Evolutionary conservation across 139 green algal species (phyloP).

Genomic region (Axilococcus clingmanii): DNA sequence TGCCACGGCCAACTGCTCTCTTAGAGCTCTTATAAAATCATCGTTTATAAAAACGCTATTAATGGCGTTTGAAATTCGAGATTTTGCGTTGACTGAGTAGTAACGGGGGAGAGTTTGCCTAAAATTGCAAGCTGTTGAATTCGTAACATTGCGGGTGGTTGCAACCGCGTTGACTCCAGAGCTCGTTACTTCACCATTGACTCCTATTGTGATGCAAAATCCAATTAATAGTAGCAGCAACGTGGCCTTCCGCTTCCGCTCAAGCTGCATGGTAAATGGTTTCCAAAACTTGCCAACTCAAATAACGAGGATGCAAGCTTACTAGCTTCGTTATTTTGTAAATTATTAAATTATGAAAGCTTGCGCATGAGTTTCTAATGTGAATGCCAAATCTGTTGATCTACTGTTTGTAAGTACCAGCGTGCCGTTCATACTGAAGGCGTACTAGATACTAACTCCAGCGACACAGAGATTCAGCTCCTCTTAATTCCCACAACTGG

Average conservation of each 20-base stretch:
- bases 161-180: not conserved
- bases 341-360: too few relatives aligned
- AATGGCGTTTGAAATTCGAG: constrained; percentile 2
- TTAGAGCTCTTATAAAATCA: constrained; percentile 10
- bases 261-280: not conserved
- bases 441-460: too few relatives aligned
- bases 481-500: too few relatives aligned
- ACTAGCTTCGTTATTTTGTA: too few relatives aligned
- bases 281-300: not conserved
- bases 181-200: not conserved
- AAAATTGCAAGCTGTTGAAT: not conserved
- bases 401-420: too few relatives aligned
- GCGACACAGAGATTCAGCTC: too few relatives aligned
- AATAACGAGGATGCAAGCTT: constrained; percentile 2
- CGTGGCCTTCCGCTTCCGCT: not conserved
- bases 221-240: not conserved
- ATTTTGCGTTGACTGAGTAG: not conserved
- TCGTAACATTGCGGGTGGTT: not conserved
- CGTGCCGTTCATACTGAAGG: too few relatives aligned
- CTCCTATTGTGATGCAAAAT: not conserved
- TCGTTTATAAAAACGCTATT: constrained; percentile 16
- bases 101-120: not conserved
- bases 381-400: too few relatives aligned
- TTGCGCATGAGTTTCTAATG: too few relatives aligned
- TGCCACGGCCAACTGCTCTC: constrained; percentile 10